These are phyloP conservation scores for Globisporangium paddicum DNA, from an alignment of 352 stramenopile genomes.

Conservation along the genomic window DNA sequence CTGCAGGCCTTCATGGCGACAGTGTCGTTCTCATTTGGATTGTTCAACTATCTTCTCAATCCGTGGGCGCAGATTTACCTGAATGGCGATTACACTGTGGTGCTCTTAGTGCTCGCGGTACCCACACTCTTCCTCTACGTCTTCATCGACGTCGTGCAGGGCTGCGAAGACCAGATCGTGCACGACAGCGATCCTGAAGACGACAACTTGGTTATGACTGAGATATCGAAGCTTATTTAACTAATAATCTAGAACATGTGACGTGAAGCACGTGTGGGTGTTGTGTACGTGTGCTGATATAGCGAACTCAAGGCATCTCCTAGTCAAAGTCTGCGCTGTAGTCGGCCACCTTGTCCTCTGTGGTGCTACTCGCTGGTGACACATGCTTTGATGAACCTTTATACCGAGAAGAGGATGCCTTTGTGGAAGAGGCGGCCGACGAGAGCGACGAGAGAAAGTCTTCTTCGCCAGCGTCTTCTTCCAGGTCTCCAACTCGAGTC, in stretches of 20 bases:
- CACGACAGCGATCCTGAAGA: constrained; percentile 21
- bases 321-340: constrained; percentile 69
- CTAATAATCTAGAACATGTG: neutral
- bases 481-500: neutral
- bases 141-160: constrained; percentile 58
- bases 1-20: constrained; percentile 73
- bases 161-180: constrained; percentile 57
- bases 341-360: constrained; percentile 12
- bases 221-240: constrained; percentile 47
- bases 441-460: constrained; percentile 12
- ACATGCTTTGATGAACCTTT: neutral
- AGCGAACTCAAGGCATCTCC: neutral
- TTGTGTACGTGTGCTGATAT: neutral
- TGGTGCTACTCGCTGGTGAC: neutral
- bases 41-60: constrained; percentile 76
- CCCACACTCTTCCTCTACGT: constrained; percentile 58
- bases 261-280: no score
- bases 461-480: constrained; percentile 21
- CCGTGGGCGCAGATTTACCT: constrained; percentile 70
- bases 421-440: constrained; percentile 6
- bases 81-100: constrained; percentile 56
- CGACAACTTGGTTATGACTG: constrained; percentile 15
- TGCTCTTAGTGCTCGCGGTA: constrained; percentile 43
- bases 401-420: constrained; percentile 9
- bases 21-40: constrained; percentile 58